Conservation (phyloP, 768 basidiomycete species). For the Mycena vulgaris region DNA sequence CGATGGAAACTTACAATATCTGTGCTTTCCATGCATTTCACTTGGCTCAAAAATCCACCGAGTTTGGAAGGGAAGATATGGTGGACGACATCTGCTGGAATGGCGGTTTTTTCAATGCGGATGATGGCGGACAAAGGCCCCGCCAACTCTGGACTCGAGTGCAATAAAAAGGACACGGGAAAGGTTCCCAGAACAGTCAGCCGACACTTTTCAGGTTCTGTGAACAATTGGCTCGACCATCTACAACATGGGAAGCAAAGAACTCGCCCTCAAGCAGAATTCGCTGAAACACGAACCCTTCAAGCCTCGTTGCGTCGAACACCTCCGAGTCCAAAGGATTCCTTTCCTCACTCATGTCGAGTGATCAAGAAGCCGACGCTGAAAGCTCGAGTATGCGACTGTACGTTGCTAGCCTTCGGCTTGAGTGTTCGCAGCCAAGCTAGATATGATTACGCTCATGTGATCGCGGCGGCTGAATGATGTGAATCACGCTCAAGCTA, state of each 20-base stretch:
- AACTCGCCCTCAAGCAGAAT: conserved; percentile 36
- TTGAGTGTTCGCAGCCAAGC: background rate
- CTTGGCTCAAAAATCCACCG: conserved; percentile 55
- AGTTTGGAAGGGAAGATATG: conserved; percentile 53
- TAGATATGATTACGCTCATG: conserved; percentile 29
- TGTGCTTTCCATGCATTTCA: conserved; percentile 69
- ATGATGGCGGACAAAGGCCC: conserved; percentile 71
- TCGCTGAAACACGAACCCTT: conserved; percentile 34
- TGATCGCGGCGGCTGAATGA: conserved; percentile 30
- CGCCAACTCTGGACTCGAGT: conserved; percentile 32
- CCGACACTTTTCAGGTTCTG: conserved; percentile 44
- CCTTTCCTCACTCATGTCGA: no score
- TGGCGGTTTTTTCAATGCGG: conserved; percentile 83
- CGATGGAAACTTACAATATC: conserved; percentile 71
- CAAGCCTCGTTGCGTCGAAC: conserved; percentile 13
- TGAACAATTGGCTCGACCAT: background rate
- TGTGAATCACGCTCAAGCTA: background rate
- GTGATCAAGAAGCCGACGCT: no score
- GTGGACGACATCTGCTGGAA: conserved; percentile 61
- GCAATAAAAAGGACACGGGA: conserved; percentile 44
- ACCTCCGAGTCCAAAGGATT: no score
- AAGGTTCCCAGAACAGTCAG: conserved; percentile 81
- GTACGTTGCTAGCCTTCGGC: no score
- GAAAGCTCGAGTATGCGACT: no score
- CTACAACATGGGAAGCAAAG: background rate